Percentiles rank a stretch among this genome's conserved stretches.
Conservation (phyloP, 1,284 basidiomycete species). For the Cryptococcus wingfieldii region DNA sequence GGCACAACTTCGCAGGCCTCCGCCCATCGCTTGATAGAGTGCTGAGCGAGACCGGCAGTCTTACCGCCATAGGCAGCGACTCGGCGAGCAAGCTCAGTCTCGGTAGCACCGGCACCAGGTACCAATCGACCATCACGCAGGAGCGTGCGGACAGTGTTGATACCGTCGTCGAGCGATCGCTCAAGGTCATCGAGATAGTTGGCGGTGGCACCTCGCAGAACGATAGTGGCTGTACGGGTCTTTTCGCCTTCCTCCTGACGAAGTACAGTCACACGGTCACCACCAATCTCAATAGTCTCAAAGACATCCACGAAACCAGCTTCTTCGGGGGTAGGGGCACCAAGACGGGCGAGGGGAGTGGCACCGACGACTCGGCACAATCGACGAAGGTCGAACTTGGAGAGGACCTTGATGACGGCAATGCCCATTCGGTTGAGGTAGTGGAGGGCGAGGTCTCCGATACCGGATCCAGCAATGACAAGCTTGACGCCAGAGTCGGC, state of each 20-base stretch:
- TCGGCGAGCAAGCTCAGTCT: constrained; percentile 81
- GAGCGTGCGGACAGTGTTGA: constrained; percentile 91
- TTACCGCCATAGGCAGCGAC: constrained; percentile 83
- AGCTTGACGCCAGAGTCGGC: constrained; percentile 92
- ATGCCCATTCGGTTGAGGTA: constrained; percentile 93
- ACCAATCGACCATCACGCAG: constrained; percentile 87
- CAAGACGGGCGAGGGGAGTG: constrained; percentile 90
- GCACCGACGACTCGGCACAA: constrained; percentile 93
- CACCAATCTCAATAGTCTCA: constrained; percentile 94
- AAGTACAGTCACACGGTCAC: constrained; percentile 95
- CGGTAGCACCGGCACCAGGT: constrained; percentile 89
- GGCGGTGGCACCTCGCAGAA: constrained; percentile 93
- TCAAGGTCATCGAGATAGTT: constrained; percentile 95
- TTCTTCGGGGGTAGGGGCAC: constrained; percentile 94
- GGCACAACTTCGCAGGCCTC: constrained; percentile 89
- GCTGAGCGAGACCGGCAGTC: constrained; percentile 86
- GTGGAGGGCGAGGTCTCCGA: constrained; percentile 95
- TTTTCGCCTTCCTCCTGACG: constrained; percentile 75
- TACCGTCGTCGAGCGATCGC: constrained; percentile 93
- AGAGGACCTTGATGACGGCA: constrained; percentile 92
- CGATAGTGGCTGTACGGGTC: constrained; percentile 83
- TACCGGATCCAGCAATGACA: constrained; percentile 84
- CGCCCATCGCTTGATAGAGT: constrained; percentile 87
- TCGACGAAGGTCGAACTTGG: constrained; percentile 94
- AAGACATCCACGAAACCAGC: constrained; percentile 90